Evolutionary conservation across 208 protist genomes (phyloP), one percentile per base, ranked within the genome.

Genomic region (Leishmania arabica): DNA sequence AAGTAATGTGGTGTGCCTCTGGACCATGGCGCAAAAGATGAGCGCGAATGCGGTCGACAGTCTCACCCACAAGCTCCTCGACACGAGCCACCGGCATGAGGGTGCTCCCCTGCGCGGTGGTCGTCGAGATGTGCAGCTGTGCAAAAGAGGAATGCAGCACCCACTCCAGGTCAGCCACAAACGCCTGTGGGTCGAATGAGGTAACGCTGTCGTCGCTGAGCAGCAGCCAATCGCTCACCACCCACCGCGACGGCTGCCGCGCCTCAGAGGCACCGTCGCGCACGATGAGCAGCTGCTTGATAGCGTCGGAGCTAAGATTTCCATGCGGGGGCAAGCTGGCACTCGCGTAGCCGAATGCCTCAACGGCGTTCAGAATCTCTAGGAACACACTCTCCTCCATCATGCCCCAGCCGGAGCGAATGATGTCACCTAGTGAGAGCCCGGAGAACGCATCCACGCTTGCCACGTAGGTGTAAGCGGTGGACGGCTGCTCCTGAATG

Each of bases 161-260:
- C 90, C 91, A 96, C 88, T 97, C 92, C 45, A 97, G 71, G 72
- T 96, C 92, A 1, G 78, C 77, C 34, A 95, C 53, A 49, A 93
- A 80, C 34, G 86, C 65, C 47, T 88, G 73, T 17, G 73, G 65
- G 17, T 88, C 78, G 31, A 84, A 89, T 4, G n/a, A 27, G 13
- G 19, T 56, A 8, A 76, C 68, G 34, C 11, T 77, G 49, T 87
- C 80, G 42, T 91, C 86, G 51, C 76, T 77, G 6, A 89, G 60
- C 34, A 97, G 82, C 62, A 88, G 68, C 94, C 93, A 97, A 82
- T 97, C 93, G n/a, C 89, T 87, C 60, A 97, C 88, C 11, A 95
- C 94, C 94, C 94, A 97, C 21, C 94, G 86, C 19, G 92, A 95
- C 6, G 75, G 74, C 72, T 90, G 82, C 58, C 83, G 75, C 11